Conservation (phyloP, 2,329 filamentous ascomycete genomes). For the Epicoccum sorghinum region DNA sequence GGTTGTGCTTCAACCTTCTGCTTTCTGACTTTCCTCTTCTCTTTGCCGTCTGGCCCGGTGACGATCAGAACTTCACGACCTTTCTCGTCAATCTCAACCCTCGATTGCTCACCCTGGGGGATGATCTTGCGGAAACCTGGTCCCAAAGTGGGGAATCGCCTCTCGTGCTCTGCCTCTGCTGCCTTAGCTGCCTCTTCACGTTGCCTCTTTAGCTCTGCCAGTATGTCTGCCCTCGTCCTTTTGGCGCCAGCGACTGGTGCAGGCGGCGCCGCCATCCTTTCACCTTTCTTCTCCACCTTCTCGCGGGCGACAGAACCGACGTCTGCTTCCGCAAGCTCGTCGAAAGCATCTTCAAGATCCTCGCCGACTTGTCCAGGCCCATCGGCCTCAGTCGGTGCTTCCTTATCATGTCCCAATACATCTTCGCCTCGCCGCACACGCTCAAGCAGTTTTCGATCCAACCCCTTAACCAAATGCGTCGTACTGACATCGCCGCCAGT, state of each 20-base stretch:
- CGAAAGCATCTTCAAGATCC: constrained; percentile 54
- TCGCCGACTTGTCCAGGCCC: constrained; percentile 33
- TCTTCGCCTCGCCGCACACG: constrained; percentile 71
- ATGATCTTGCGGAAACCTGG: constrained; percentile 62
- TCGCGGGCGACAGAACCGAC: constrained; percentile 70
- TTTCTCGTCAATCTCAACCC: constrained; percentile 62
- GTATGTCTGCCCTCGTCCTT: constrained; percentile 63
- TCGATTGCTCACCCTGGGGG: constrained; percentile 56
- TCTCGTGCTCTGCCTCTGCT: constrained; percentile 50
- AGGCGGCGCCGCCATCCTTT: constrained; percentile 52
- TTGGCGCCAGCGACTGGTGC: constrained; percentile 54
- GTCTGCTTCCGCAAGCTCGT: constrained; percentile 67
- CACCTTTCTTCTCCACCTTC: constrained; percentile 60
- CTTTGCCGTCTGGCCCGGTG: constrained; percentile 64
- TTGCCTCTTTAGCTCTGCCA: constrained; percentile 64
- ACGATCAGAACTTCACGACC: constrained; percentile 65
- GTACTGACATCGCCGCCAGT: constrained; percentile 79
- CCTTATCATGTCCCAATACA: constrained; percentile 47
- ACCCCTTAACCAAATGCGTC: constrained; percentile 88
- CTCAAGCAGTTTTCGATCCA: constrained; percentile 83
- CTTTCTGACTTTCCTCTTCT: constrained; percentile 67
- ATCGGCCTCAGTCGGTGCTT: constrained; percentile 35
- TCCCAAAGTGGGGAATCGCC: constrained; percentile 55
- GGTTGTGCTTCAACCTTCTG: constrained; percentile 46
- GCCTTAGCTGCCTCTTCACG: constrained; percentile 53